A percentile compares a stretch with the other conserved stretches of the same genome.
Evolutionary conservation across 352 stramenopile genomes (phyloP).

Genomic region (Globisporangium heterothallicum): DNA sequence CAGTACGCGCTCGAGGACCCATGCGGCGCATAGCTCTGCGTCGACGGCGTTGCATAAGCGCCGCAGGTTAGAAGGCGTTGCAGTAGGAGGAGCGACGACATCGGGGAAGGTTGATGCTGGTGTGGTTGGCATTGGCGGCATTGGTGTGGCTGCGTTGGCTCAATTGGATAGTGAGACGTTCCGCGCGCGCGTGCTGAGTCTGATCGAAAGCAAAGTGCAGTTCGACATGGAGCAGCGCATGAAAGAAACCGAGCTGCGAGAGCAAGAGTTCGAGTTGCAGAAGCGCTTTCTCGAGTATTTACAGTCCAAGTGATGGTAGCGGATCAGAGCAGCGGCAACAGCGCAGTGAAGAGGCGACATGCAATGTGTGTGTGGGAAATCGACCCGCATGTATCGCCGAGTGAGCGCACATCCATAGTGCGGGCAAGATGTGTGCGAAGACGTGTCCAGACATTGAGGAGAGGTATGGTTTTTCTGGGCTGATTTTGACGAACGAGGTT

Average conservation of each 20-base stretch:
- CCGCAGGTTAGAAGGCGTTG: conserved; percentile 8
- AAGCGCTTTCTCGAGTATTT: conserved; percentile 81
- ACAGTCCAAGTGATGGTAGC: conserved; percentile 69
- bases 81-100: conserved; percentile 3
- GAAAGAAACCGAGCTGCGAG: conserved; percentile 69
- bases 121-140: conserved; percentile 2
- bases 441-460: too few relatives aligned
- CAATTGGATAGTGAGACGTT: conserved; percentile 42
- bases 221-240: conserved; percentile 79
- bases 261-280: conserved; percentile 79
- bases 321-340: neutral
- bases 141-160: too few relatives aligned
- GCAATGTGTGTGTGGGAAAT: too few relatives aligned
- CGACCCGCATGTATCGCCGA: too few relatives aligned
- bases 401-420: too few relatives aligned
- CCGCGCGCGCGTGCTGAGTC: conserved; percentile 49
- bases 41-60: conserved; percentile 11
- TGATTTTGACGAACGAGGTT: too few relatives aligned
- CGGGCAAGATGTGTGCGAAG: too few relatives aligned
- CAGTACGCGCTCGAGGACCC: conserved; percentile 3
- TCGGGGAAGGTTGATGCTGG: neutral
- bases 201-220: conserved; percentile 79
- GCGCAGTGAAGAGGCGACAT: neutral
- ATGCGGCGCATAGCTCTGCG: neutral
- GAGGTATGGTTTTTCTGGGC: too few relatives aligned